Evolutionary conservation across 768 basidiomycete genomes (phyloP), one percentile per base, ranked within the genome.

Genomic region (Daedalea quercina): DNA sequence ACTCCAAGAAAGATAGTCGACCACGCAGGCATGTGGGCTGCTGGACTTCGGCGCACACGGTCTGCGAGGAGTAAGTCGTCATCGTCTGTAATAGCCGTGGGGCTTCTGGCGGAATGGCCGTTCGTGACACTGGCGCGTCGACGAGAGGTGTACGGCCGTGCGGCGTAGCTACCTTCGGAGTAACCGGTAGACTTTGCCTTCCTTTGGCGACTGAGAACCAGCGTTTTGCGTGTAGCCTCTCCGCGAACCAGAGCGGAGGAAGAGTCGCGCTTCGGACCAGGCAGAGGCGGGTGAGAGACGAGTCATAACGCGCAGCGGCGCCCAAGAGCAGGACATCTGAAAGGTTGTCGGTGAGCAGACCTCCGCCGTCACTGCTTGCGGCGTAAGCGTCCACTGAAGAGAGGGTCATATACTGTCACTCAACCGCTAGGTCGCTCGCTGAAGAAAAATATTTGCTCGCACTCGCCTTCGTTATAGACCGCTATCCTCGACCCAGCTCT

Each of bases 251-350:
- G 26, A 8, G 45, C 69, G 70, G 34, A 84, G 67, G 47, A 84
- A 61, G 55, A 80, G 73, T 0, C 82, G n/a, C n/a, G n/a, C 83
- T 44, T 65, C 71, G 26, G 64, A 63, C 83, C 82, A 83, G 54
- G 82, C 81, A 28, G 73, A 70, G 43, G 68, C 58, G 31, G 69
- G 71, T 55, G 78, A 78, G 52, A 83, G 71, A 34, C 84, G 77
- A 24, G 76, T 78, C 26, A 79, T 52, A 67, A 17, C 72, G 50
- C 0, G 65, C 69, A 34, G 73, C 62, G 47, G 77, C 53, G 22
- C 72, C 69, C 45, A 76, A 56, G 48, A 83, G 62, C 58, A 82
- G 15, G 37, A 40, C 37, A 40, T 40, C 37, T 15, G 37, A 3
- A 19, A 40, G 13, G 37, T 40, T 15, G 37, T 11, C 28, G 28